phyloP scores from a whole-genome alignment of 805 yeast genomes.

The Starmerella vaccinii region DNA sequence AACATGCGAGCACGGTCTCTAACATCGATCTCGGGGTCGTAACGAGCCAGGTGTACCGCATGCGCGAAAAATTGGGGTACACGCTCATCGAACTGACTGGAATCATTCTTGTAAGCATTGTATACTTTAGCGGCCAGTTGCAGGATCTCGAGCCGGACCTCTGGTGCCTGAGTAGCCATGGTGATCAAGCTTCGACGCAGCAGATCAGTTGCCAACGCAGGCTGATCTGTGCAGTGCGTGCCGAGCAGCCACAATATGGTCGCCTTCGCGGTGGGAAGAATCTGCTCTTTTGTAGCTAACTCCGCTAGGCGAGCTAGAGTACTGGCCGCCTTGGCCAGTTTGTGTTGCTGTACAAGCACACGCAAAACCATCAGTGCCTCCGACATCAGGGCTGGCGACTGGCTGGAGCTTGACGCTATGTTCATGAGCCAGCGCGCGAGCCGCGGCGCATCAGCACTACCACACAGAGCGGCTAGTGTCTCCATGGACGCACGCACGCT shows the following conservation, averaged over 20 bases:
- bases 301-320: constrained; percentile 7
- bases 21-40: constrained; percentile 64
- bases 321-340: constrained; percentile 10
- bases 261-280: constrained; percentile 42
- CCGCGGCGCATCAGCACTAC: background rate
- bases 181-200: constrained; percentile 46
- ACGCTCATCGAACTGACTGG: constrained; percentile 16
- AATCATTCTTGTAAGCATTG: constrained; percentile 43
- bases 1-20: constrained; percentile 78
- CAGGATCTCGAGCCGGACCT: constrained; percentile 60
- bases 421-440: constrained; percentile 18
- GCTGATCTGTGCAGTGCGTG: constrained; percentile 47
- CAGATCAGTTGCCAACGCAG: constrained; percentile 62
- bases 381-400: constrained; percentile 16
- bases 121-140: constrained; percentile 63
- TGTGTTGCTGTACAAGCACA: constrained; percentile 20
- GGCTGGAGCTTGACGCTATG: constrained; percentile 11
- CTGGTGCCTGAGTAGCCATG: constrained; percentile 44
- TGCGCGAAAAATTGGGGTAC: constrained; percentile 48
- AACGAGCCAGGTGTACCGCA: constrained; percentile 53
- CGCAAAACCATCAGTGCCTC: constrained; percentile 23
- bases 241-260: constrained; percentile 88
- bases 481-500: constrained; percentile 9
- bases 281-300: background rate
- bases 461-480: constrained; percentile 3